phyloP scores from a whole-genome alignment of 768 basidiomycete species.

The Punctularia strigosozonata region DNA sequence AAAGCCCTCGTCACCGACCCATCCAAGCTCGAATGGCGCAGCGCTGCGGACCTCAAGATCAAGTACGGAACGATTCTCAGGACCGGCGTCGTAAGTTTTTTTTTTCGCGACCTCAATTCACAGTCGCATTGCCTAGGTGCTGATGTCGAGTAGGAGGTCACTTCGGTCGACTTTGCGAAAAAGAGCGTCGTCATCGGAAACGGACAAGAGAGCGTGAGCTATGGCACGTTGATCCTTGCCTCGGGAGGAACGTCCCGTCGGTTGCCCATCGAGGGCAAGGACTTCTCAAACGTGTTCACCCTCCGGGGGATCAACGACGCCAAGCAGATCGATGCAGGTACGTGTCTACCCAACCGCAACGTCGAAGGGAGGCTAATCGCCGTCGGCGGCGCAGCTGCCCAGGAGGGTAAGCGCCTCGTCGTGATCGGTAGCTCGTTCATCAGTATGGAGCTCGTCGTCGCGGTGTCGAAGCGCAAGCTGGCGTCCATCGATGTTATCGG shows the following conservation, averaged over 20 bases:
- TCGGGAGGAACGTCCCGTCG: conserved; percentile 63
- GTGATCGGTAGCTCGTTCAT: conserved; percentile 89
- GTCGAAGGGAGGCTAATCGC: too few relatives aligned
- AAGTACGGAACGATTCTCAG: conserved; percentile 61
- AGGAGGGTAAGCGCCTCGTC: conserved; percentile 68
- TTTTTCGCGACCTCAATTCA: conserved; percentile 3
- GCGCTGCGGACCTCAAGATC: conserved; percentile 62
- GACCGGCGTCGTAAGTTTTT: conserved; percentile 36
- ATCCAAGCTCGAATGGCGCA: conserved; percentile 65
- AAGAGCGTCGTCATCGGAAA: conserved; percentile 53
- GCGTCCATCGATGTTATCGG: conserved; percentile 79
- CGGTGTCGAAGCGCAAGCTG: conserved; percentile 59
- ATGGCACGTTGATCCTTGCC: conserved; percentile 73
- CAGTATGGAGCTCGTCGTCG: conserved; percentile 83
- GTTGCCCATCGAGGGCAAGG: conserved; percentile 65
- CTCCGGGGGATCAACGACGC: conserved; percentile 63
- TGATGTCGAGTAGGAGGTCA: conserved; percentile 41
- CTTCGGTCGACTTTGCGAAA: conserved; percentile 47
- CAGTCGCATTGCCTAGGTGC: conserved; percentile 2
- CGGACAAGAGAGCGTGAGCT: conserved; percentile 47
- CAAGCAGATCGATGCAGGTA: conserved; percentile 60
- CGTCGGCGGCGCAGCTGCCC: conserved; percentile 33
- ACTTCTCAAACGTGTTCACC: conserved; percentile 68
- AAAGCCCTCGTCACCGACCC: conserved; percentile 74
- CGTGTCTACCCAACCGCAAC: too few relatives aligned